Percentiles rank a stretch among this genome's conserved stretches.
phyloP scores from a whole-genome alignment of 2,329 filamentous ascomycete genomes.

The Penicillium sp. region DNA sequence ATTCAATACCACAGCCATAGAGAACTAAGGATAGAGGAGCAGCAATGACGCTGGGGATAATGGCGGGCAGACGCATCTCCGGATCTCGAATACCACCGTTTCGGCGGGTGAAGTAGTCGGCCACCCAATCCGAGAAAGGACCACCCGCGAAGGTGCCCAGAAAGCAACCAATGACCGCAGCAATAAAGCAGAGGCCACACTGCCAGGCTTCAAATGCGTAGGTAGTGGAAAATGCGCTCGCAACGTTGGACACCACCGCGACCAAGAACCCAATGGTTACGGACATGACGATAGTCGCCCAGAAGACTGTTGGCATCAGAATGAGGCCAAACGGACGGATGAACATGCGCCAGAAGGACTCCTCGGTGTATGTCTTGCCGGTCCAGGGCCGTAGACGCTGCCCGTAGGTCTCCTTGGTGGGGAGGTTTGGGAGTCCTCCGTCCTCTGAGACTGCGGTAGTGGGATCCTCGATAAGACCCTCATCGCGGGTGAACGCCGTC shows the following conservation, averaged over 20 bases:
- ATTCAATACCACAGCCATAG: constrained; percentile 14
- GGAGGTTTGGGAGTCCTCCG: too few species aligned
- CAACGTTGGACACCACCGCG: constrained; percentile 20
- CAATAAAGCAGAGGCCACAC: constrained; percentile 52
- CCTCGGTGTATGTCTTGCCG: too few species aligned
- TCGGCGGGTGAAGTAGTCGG: constrained; percentile 29
- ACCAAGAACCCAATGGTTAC: constrained; percentile 31
- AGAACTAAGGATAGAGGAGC: constrained; percentile 11
- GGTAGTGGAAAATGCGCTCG: constrained; percentile 13
- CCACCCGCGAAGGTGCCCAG: constrained; percentile 53
- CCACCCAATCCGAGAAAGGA: constrained; percentile 34
- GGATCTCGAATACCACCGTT: constrained; percentile 35
- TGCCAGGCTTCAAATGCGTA: constrained; percentile 35
- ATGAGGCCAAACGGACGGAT: too few species aligned
- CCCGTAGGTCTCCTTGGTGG: too few species aligned
- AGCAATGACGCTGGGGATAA: constrained; percentile 11
- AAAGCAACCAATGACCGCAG: constrained; percentile 9
- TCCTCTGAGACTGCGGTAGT: too few species aligned
- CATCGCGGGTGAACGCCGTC: too few species aligned
- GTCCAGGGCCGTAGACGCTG: too few species aligned
- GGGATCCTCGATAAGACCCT: too few species aligned
- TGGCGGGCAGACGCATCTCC: constrained; percentile 29
- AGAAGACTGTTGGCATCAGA: too few species aligned
- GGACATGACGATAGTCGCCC: constrained; percentile 21
- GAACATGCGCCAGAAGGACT: too few species aligned